These are phyloP conservation scores for Daldinia decipiens DNA, from an alignment of 495 filamentous ascomycete species.

Conservation along the genomic window DNA sequence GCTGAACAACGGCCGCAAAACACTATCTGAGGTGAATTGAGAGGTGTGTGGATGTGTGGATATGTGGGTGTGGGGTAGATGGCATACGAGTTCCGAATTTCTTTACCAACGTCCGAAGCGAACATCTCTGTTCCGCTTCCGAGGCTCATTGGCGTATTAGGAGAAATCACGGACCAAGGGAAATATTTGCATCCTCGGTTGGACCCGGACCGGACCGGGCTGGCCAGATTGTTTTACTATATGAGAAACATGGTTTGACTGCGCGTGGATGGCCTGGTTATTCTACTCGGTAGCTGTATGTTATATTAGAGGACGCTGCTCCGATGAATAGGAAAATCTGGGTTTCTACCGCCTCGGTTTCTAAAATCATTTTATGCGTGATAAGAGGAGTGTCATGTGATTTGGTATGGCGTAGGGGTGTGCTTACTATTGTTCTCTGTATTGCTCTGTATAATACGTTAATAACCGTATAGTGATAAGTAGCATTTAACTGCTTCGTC, in stretches of 20 bases:
- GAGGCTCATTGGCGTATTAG: background rate
- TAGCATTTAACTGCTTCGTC: too few relatives aligned
- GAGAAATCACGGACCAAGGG: background rate
- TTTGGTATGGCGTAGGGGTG: too few relatives aligned
- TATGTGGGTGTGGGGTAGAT: background rate
- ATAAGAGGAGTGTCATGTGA: too few relatives aligned
- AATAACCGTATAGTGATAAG: too few relatives aligned
- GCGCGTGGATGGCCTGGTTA: background rate
- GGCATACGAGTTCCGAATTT: conserved; percentile 4
- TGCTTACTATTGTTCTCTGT: too few relatives aligned
- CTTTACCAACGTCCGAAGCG: background rate
- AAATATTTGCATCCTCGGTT: conserved; percentile 3
- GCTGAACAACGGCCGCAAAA: background rate
- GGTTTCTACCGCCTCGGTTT: background rate
- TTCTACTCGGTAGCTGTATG: background rate
- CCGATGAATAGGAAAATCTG: background rate
- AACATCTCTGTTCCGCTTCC: background rate
- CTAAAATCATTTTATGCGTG: too few relatives aligned
- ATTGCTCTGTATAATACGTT: too few relatives aligned
- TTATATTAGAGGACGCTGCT: background rate
- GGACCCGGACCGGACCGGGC: background rate
- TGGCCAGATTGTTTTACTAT: conserved; percentile 2
- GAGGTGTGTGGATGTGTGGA: background rate
- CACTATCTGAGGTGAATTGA: background rate
- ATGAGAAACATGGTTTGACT: background rate